Evolutionary conservation across 2,329 filamentous ascomycete species (phyloP), one percentile per base, ranked within the genome.

Genomic region (Pyricularia grisea): DNA sequence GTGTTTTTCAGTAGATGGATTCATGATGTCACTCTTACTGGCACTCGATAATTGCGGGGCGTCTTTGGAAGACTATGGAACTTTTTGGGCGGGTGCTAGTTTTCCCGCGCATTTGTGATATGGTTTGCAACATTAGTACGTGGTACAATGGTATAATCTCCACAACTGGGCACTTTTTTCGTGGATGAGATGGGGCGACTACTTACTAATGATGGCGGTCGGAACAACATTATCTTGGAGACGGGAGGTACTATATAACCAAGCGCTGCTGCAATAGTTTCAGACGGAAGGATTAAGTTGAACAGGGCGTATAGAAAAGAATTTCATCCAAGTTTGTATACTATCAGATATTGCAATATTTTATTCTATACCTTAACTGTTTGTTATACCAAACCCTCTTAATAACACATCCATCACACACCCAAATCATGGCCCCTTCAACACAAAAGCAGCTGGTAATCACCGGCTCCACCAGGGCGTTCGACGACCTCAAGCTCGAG

Each of bases 391-490:
- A 23, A 25, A 27, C n/a, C 7, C 10, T 20, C n/a, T 6, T 50
- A 3, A n/a, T 14, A 2, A 23, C 50, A 58, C 23, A 61, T 23
- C 58, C 23, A 25, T 14, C 25, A 14, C 60, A 63, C 25, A 63
- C 30, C 25, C 25, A 50, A 63, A 28, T 20, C 60, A 67, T 67
- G 66, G 33, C 67, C 17, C 65, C 67, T 1, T 25, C 25, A 65
- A 87, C 83, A 0, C 85, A 83, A 71, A 82, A 82, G 77, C 81
- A 85, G 76, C 91, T 88, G 88, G 80, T 77, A 36, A 76, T 90
- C 63, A 78, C 79, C 42, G 82, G 82, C 72, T 79, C 72, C 2
- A 76, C 82, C 60, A 83, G 81, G 67, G 86, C 82, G 73, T 90
- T 92, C 73, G 86, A 91, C 65, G 81, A 81, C 61, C 81, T 93